Evolutionary conservation across 192 early-diverging fungal genomes (phyloP).

Genomic region (Coemansia sp.): DNA sequence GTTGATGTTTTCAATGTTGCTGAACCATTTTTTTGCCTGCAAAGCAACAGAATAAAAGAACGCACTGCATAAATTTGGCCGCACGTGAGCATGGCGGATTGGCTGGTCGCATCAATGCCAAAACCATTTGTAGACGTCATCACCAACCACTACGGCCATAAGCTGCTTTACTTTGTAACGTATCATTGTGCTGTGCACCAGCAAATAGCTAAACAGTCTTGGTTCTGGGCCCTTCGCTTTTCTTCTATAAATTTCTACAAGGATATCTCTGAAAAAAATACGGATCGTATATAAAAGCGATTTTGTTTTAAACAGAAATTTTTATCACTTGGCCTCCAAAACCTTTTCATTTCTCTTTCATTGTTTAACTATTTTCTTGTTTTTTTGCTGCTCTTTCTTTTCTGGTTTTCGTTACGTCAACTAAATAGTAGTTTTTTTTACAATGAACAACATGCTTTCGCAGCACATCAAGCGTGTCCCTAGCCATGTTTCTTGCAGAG

Average conservation of each 20-base stretch:
- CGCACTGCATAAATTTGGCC: too few relatives aligned
- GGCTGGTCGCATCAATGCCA: too few relatives aligned
- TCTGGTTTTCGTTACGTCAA: background rate
- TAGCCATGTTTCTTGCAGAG: background rate
- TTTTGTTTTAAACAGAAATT: background rate
- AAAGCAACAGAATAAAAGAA: too few relatives aligned
- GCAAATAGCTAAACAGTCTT: background rate
- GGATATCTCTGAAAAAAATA: too few relatives aligned
- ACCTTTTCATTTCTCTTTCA: background rate
- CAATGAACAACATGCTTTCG: background rate
- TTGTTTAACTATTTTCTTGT: background rate
- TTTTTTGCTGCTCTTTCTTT: background rate
- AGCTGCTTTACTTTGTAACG: too few relatives aligned
- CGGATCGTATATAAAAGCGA: background rate
- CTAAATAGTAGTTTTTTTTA: background rate
- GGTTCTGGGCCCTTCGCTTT: background rate
- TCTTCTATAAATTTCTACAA: background rate
- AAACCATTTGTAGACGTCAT: too few relatives aligned
- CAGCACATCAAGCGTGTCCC: background rate
- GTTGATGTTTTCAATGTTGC: too few relatives aligned
- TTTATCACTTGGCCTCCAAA: background rate
- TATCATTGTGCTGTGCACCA: too few relatives aligned
- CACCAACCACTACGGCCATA: too few relatives aligned
- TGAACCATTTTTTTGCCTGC: too few relatives aligned
- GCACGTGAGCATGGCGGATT: too few relatives aligned